Evolutionary conservation across 305 asterid genomes (phyloP).

Genomic region (Coffea humblotiana): DNA sequence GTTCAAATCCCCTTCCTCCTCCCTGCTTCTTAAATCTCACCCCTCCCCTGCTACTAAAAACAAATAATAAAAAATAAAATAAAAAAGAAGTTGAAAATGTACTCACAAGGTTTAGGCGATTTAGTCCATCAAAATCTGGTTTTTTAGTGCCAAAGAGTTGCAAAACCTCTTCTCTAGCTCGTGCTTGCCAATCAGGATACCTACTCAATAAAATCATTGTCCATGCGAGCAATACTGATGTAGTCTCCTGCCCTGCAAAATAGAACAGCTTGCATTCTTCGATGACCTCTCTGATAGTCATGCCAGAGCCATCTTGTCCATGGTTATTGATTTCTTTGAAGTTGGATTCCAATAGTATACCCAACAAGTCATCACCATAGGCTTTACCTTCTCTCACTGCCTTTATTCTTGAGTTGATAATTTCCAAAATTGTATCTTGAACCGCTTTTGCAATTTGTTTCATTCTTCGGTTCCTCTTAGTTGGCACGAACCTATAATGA

Average conservation of each 20-base stretch:
- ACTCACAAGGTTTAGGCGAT: slow-evolving; percentile 45
- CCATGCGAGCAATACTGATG: too few species aligned
- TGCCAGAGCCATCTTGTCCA: slow-evolving; percentile 23
- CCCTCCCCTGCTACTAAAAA: too few species aligned
- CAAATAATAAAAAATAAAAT: too few species aligned
- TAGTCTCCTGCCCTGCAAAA: too few species aligned
- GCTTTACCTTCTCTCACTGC: slow-evolving; percentile 38
- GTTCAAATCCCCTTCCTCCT: too few species aligned
- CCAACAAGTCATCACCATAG: slow-evolving; percentile 38
- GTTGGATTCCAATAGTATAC: slow-evolving; percentile 3
- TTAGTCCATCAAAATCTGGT: slow-evolving; percentile 34
- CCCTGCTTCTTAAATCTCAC: too few species aligned
- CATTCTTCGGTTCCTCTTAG: slow-evolving; percentile 54
- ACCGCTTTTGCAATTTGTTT: slow-evolving; percentile 37
- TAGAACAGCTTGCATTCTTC: too few species aligned
- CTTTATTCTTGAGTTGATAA: slow-evolving; percentile 41
- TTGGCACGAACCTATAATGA: slow-evolving; percentile 42
- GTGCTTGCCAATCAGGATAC: slow-evolving; percentile 40
- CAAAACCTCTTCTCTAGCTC: slow-evolving; percentile 38
- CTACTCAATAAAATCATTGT: slow-evolving; percentile 9
- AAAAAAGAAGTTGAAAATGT: neutral
- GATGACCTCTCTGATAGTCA: slow-evolving; percentile 24
- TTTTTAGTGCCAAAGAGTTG: slow-evolving; percentile 23
- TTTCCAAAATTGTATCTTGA: slow-evolving; percentile 29
- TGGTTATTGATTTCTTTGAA: slow-evolving; percentile 12